Evolutionary conservation across 1,284 basidiomycete species (phyloP), one percentile per base, ranked within the genome.

Genomic region (Trametes polyzona): DNA sequence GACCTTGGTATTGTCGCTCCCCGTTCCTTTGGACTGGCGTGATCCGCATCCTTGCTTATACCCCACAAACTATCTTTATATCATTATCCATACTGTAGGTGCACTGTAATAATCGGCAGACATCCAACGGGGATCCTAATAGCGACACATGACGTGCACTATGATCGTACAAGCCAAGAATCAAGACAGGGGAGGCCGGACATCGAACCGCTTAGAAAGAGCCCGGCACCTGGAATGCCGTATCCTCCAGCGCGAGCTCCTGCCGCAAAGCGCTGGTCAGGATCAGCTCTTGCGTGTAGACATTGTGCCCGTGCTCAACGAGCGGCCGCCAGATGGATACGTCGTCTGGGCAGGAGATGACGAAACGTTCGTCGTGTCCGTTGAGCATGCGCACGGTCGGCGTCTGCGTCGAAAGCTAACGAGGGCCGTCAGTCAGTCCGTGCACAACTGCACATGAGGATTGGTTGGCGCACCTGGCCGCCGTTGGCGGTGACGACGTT

Each of bases 211-310:
- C 12, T 59, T 52, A 52, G 37, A 43, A 63, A 14, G 62, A 65
- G 3, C 54, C 64, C 19, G 57, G 43, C n/a, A 71, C 61, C 29
- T 52, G 61, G 48, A 66, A 66, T 14, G 52, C 57, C 16, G 55
- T 66, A 50, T 78, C 76, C 19, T 86, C 78, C 83, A 83, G 88
- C 27, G 86, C 83, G 36, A 90, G 74, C 64, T 84, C 72, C 68
- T 92, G 90, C 58, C 75, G 81, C 66, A 92, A 70, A 2, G 83
- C 82, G 0, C 80, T 82, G 23, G 77, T 82, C 52, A 92, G 70
- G 8, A 93, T 71, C 17, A 92, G 73, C 68, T 92, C 90, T 16
- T 80, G 77, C 1, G 76, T 80, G 71, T 90, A 92, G n/a, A 93
- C 76, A 8, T 77, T 76, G 62, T 81, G 75, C 0, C 78, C 78